Evolutionary conservation across 495 filamentous ascomycete species (phyloP), one percentile per base, ranked within the genome.

Genomic region (Xylaria curta): DNA sequence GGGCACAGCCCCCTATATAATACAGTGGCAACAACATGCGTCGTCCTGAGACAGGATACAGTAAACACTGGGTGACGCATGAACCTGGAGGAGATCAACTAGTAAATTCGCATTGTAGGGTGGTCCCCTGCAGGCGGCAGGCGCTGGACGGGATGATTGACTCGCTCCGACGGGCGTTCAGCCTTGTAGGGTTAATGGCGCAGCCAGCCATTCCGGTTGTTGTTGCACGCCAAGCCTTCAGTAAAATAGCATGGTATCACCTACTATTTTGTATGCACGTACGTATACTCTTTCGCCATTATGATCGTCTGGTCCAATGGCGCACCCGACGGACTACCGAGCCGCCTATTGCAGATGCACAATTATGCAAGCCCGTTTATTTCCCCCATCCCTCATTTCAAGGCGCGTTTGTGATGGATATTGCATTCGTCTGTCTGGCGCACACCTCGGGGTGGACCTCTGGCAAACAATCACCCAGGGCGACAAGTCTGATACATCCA

Each of bases 121-220:
- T n/a, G 68, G 17, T n/a, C 33, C 17, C 42, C 68, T 62, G 68
- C 31, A 38, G 51, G 42, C 54, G 60, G 54, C 33, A 63, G 46
- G 33, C 68, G 58, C 44, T 33, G 58, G 21, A 46, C 33, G 59
- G 58, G 38, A 24, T 33, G 12, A 42, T 49, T 21, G 44, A 46
- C 31, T 62, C 63, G 58, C 40, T 59, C 26, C 61, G 60, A 49
- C 49, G 46, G 33, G 40, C 40, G 51, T 42, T 72, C 70, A 72
- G 70, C 70, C 70, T 72, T 67, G 70, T 65, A 72, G 40, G 70
- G 51, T 68, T 40, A 38, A 38, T 66, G 26, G 44, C 44, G 67
- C 67, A 65, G 58, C 26, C 44, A 46, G 47, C 33, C 40, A 58
- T 28, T 26, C 51, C 51, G 36, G 21, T 13, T 53, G 28, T 54